Percentiles rank a stretch among this genome's conserved stretches.
phyloP scores from a whole-genome alignment of 306 rosid genomes.

The Spatholobus suberectus region DNA sequence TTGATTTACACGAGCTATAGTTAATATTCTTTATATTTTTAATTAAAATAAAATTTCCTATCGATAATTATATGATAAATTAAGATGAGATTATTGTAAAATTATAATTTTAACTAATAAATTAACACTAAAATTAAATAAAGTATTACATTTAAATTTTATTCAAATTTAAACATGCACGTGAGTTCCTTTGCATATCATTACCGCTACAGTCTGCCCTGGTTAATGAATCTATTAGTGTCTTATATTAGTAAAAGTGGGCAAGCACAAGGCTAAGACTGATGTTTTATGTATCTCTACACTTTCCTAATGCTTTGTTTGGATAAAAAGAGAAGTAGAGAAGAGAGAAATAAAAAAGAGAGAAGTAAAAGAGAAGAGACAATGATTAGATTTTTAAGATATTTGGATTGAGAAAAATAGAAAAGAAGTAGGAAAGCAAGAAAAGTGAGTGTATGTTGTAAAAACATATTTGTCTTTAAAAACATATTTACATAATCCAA shows the following conservation, averaged over 20 bases:
- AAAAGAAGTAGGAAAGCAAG: too few species aligned
- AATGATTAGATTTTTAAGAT: too few species aligned
- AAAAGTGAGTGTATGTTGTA: too few species aligned
- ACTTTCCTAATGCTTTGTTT: slow-evolving; percentile 2
- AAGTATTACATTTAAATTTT: neutral
- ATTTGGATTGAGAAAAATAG: too few species aligned
- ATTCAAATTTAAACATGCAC: neutral
- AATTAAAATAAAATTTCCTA: neutral
- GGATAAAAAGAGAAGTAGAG: too few species aligned
- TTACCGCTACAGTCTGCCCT: neutral
- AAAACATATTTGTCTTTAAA: too few species aligned
- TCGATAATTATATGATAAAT: neutral
- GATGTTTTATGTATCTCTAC: slow-evolving; percentile 13
- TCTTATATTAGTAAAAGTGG: neutral
- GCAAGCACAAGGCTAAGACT: neutral
- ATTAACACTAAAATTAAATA: neutral
- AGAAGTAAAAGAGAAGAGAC: too few species aligned
- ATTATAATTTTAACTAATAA: neutral
- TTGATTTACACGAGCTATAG: neutral
- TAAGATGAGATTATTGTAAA: neutral
- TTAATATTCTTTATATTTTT: neutral
- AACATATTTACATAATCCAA: too few species aligned
- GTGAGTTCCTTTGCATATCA: neutral
- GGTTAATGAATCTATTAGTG: neutral
- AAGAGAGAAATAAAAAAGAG: too few species aligned